A percentile compares a stretch with the other conserved stretches of the same genome.
phyloP scores from a whole-genome alignment of 257 asterid genomes.

The Jacaranda copaia region DNA sequence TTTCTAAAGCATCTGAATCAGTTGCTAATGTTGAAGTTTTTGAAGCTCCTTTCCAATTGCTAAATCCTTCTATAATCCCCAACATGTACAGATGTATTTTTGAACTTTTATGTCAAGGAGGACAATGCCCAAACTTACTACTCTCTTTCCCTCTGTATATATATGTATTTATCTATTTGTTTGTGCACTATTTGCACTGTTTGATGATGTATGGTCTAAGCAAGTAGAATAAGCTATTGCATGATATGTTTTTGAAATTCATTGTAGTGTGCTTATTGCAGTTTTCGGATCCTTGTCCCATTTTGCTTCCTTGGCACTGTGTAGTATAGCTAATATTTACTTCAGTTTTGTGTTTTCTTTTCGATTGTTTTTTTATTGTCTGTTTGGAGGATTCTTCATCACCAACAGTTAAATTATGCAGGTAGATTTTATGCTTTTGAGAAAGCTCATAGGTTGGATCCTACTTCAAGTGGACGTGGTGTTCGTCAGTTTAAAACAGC shows the following conservation, averaged over 20 bases:
- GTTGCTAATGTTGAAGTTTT: neutral
- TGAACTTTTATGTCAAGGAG: neutral
- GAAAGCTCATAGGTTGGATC: slow-evolving; percentile 95
- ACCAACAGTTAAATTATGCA: slow-evolving; percentile 45
- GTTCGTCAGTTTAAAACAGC: slow-evolving; percentile 98
- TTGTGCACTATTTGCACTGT: neutral
- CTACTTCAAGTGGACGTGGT: slow-evolving; percentile 98
- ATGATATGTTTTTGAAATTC: neutral
- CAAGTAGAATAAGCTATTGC: slow-evolving; percentile 2
- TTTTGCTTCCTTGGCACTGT: neutral
- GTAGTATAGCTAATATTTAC: neutral
- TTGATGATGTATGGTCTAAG: neutral
- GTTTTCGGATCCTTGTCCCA: neutral
- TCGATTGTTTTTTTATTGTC: neutral
- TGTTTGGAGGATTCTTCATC: slow-evolving; percentile 31
- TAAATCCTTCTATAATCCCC: slow-evolving; percentile 10
- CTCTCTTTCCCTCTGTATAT: neutral
- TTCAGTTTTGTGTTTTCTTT: neutral
- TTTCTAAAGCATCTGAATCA: neutral
- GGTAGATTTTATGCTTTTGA: slow-evolving; percentile 99
- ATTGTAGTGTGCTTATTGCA: slow-evolving; percentile 18
- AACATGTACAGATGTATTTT: neutral
- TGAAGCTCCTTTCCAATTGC: slow-evolving; percentile 2
- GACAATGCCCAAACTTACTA: slow-evolving; percentile 9
- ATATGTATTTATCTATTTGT: neutral